phyloP scores from a whole-genome alignment of 2,329 filamentous ascomycete genomes.

The Arthrobotrys iridis region DNA sequence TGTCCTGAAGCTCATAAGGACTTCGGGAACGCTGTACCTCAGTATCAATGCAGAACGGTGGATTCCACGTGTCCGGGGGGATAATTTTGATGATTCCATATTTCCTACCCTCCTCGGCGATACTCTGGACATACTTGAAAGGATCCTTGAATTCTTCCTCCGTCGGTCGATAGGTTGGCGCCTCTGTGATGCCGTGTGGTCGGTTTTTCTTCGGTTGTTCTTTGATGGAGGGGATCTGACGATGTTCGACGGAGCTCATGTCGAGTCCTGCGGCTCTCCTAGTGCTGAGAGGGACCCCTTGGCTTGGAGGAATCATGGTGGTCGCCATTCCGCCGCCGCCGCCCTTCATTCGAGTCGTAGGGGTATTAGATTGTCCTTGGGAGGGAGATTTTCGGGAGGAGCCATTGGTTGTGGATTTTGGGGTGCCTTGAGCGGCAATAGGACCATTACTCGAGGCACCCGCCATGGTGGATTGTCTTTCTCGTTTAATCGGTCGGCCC shows the following conservation, averaged over 20 bases:
- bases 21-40: conserved; percentile 71
- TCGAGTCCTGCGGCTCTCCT: conserved; percentile 77
- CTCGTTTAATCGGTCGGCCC: conserved; percentile 17
- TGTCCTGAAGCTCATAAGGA: not conserved
- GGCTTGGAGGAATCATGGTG: conserved; percentile 59
- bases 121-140: conserved; percentile 91
- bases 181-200: conserved; percentile 85
- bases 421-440: conserved; percentile 57
- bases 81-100: conserved; percentile 97
- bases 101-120: conserved; percentile 82
- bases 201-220: conserved; percentile 81
- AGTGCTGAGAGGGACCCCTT: conserved; percentile 69
- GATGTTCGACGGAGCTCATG: conserved; percentile 87
- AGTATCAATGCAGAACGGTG: conserved; percentile 93
- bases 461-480: conserved; percentile 46
- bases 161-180: conserved; percentile 88
- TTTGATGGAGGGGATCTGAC: conserved; percentile 78
- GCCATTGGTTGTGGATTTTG: conserved; percentile 56
- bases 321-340: conserved; percentile 42
- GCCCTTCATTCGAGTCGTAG: conserved; percentile 57
- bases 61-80: conserved; percentile 92
- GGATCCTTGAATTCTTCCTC: conserved; percentile 96
- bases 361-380: conserved; percentile 53
- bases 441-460: conserved; percentile 54
- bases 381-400: conserved; percentile 54